Evolutionary conservation across 495 filamentous ascomycete genomes (phyloP).

Genomic region (Penicillium canariense): DNA sequence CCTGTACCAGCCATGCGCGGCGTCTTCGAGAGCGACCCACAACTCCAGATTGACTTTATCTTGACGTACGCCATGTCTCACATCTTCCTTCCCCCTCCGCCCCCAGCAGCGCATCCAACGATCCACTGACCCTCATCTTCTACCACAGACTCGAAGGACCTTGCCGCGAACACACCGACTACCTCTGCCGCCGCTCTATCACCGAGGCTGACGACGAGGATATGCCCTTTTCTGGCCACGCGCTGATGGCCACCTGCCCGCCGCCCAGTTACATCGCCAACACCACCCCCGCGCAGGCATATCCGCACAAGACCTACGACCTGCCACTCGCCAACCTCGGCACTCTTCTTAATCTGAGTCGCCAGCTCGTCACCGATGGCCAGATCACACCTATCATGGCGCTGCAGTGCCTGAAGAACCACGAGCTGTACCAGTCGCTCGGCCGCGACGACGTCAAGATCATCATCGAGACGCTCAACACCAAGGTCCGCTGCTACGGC

Average conservation of each 20-base stretch:
- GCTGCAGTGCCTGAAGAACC: slow-evolving; percentile 73
- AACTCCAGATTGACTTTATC: slow-evolving; percentile 93
- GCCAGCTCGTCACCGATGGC: slow-evolving; percentile 78
- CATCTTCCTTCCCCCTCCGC: neutral
- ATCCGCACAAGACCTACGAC: slow-evolving; percentile 44
- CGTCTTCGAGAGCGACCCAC: slow-evolving; percentile 71
- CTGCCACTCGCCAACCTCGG: slow-evolving; percentile 70
- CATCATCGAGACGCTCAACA: slow-evolving; percentile 68
- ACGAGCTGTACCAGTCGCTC: slow-evolving; percentile 65
- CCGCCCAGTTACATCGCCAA: slow-evolving; percentile 53
- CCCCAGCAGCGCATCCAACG: neutral
- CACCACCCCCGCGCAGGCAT: slow-evolving; percentile 40
- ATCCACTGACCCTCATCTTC: slow-evolving; percentile 14
- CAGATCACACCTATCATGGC: slow-evolving; percentile 98
- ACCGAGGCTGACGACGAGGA: slow-evolving; percentile 51
- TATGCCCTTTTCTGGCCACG: slow-evolving; percentile 68
- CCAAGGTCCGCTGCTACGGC: slow-evolving; percentile 90
- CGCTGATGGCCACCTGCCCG: slow-evolving; percentile 85
- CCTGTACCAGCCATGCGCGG: slow-evolving; percentile 42
- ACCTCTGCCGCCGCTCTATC: slow-evolving; percentile 46
- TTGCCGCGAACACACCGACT: slow-evolving; percentile 92
- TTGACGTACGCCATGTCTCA: slow-evolving; percentile 69
- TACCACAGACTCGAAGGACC: slow-evolving; percentile 78
- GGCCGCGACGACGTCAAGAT: slow-evolving; percentile 66
- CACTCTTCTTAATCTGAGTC: slow-evolving; percentile 80